phyloP scores from a whole-genome alignment of 1,139 yeast genomes.

The Meyerozyma carpophila region DNA sequence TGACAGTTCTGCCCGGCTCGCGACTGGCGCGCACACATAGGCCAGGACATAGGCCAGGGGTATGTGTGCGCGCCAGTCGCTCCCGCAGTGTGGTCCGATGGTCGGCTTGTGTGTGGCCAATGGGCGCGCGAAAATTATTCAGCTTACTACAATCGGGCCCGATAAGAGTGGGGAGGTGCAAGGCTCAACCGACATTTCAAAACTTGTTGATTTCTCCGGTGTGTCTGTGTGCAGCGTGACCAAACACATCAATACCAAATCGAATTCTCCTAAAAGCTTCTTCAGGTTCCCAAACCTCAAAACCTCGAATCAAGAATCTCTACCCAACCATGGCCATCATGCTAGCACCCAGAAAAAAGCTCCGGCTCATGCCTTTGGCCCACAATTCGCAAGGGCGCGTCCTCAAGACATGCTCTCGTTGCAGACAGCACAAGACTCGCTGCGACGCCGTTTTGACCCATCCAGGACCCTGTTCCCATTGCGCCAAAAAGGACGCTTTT shows the following conservation, averaged over 20 bases:
- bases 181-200: background rate
- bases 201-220: background rate
- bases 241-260: too few species aligned
- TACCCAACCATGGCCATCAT: background rate
- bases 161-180: slow-evolving; percentile 1
- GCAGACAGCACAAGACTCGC: slow-evolving; percentile 60
- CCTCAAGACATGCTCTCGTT: slow-evolving; percentile 57
- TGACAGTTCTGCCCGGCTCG: too few species aligned
- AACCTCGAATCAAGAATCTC: too few species aligned
- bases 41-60: too few species aligned
- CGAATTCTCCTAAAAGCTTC: too few species aligned
- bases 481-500: slow-evolving; percentile 43
- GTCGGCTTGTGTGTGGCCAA: background rate
- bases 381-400: background rate
- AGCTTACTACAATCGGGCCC: background rate
- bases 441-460: slow-evolving; percentile 51
- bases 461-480: slow-evolving; percentile 56
- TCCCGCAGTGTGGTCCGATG: background rate
- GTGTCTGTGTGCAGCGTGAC: too few species aligned
- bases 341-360: background rate
- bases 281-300: too few species aligned
- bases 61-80: background rate
- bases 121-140: slow-evolving; percentile 1
- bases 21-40: too few species aligned
- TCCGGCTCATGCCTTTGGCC: background rate